These are phyloP conservation scores for Boletus vinaceobasis DNA, from an alignment of 768 basidiomycete species.

Conservation along the genomic window DNA sequence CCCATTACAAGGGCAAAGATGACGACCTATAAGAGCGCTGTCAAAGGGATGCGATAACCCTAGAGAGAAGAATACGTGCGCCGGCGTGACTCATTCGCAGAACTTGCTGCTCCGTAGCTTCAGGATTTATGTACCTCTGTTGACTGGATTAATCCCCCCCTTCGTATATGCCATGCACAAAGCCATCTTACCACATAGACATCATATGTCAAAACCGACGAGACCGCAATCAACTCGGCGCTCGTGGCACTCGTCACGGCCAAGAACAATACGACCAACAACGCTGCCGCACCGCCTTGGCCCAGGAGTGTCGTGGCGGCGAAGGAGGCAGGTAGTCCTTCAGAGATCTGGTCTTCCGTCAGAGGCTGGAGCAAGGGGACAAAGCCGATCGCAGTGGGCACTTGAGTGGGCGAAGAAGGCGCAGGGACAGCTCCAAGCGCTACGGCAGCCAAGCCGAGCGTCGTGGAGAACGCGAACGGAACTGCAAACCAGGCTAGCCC, in stretches of 20 bases:
- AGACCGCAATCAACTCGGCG: slow-evolving; percentile 91
- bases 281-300: slow-evolving; percentile 70
- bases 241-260: slow-evolving; percentile 83
- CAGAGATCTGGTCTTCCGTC: slow-evolving; percentile 66
- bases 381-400: slow-evolving; percentile 50
- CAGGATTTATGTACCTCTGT: slow-evolving; percentile 76
- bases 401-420: slow-evolving; percentile 21
- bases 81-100: slow-evolving; percentile 65
- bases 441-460: slow-evolving; percentile 83
- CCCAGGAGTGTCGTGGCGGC: slow-evolving; percentile 82
- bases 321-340: slow-evolving; percentile 84
- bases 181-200: slow-evolving; percentile 59
- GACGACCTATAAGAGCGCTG: slow-evolving; percentile 44
- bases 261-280: slow-evolving; percentile 81
- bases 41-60: neutral
- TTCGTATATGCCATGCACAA: neutral
- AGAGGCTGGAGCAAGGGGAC: slow-evolving; percentile 42
- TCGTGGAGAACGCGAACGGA: slow-evolving; percentile 83
- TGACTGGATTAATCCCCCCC: neutral
- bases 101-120: slow-evolving; percentile 72
- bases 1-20: slow-evolving; percentile 77
- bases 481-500: slow-evolving; percentile 92
- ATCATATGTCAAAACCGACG: slow-evolving; percentile 79
- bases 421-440: slow-evolving; percentile 56
- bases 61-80: slow-evolving; percentile 34